Evolutionary conservation across 2,329 filamentous ascomycete genomes (phyloP).

Genomic region (Cryphonectria nitschkei): DNA sequence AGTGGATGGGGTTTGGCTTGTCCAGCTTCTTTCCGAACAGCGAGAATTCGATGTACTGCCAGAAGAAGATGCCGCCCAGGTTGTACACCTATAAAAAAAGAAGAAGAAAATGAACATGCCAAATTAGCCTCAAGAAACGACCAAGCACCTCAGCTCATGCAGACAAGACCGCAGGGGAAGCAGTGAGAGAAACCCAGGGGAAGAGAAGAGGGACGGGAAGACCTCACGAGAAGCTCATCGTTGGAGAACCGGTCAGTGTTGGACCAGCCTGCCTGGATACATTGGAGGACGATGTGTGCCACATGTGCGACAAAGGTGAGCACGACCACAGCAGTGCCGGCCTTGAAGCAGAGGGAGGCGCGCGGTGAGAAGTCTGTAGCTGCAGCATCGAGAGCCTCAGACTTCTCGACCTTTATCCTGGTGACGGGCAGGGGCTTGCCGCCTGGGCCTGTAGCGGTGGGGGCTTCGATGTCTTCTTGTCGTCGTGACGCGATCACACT

Average conservation of each 20-base stretch:
- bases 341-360: conserved; percentile 75
- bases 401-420: conserved; percentile 54
- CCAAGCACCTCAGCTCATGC: neutral
- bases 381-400: conserved; percentile 36
- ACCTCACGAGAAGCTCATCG: conserved; percentile 28
- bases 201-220: neutral
- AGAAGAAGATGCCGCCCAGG: conserved; percentile 82
- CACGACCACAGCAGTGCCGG: conserved; percentile 71
- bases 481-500: conserved; percentile 56
- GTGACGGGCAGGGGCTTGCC: conserved; percentile 81
- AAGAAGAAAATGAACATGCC: neutral
- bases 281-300: conserved; percentile 73
- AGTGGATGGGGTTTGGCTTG: conserved; percentile 79
- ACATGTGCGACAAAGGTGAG: conserved; percentile 78
- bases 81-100: conserved; percentile 71
- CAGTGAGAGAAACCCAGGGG: too few species aligned
- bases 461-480: conserved; percentile 51
- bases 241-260: conserved; percentile 42
- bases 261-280: conserved; percentile 53
- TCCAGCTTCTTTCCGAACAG: conserved; percentile 77
- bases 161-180: neutral
- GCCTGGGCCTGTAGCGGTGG: conserved; percentile 72
- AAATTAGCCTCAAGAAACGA: conserved; percentile 8
- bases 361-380: conserved; percentile 50
- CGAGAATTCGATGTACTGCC: conserved; percentile 82